A percentile compares a stretch with the other conserved stretches of the same genome.
These are phyloP conservation scores for Aureobasidium melanogenum DNA, from an alignment of 2,329 filamentous ascomycete genomes.

Conservation along the genomic window DNA sequence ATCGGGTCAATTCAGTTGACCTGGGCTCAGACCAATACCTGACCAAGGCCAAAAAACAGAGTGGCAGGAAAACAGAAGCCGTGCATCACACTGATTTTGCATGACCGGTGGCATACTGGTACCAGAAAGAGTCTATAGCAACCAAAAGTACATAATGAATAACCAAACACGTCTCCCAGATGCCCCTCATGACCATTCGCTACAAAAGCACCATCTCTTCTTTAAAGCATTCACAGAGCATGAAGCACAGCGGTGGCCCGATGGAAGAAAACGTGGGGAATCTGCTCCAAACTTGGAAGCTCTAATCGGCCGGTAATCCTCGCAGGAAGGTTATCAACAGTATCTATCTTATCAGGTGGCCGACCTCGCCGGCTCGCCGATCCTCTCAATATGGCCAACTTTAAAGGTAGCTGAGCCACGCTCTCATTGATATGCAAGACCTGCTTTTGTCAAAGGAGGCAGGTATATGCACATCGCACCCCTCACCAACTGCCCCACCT, in stretches of 20 bases:
- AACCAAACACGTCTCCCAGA: not conserved
- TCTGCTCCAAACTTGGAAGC: not conserved
- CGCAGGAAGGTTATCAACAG: not conserved
- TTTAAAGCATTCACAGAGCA: not conserved
- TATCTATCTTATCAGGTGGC: not conserved
- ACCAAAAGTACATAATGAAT: conserved; percentile 4
- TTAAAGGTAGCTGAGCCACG: not conserved
- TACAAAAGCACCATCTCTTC: not conserved
- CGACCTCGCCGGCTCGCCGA: not conserved
- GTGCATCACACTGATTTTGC: not conserved
- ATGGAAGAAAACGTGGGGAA: not conserved
- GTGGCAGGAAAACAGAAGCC: not conserved
- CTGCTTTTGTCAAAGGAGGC: not conserved
- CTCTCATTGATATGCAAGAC: not conserved
- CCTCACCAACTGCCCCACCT: not conserved
- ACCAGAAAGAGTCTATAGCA: not conserved
- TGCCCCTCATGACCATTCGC: not conserved
- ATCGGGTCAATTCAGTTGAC: not conserved
- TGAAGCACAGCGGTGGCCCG: not conserved
- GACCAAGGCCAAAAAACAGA: not conserved
- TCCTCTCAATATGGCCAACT: not conserved
- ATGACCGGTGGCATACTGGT: not conserved
- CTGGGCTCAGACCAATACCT: not conserved
- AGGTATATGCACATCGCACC: not conserved
- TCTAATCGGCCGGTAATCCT: not conserved